A percentile compares a stretch with the other conserved stretches of the same genome.
Evolutionary conservation across 257 asterid species (phyloP).

Genomic region (Forsythia viridissima): DNA sequence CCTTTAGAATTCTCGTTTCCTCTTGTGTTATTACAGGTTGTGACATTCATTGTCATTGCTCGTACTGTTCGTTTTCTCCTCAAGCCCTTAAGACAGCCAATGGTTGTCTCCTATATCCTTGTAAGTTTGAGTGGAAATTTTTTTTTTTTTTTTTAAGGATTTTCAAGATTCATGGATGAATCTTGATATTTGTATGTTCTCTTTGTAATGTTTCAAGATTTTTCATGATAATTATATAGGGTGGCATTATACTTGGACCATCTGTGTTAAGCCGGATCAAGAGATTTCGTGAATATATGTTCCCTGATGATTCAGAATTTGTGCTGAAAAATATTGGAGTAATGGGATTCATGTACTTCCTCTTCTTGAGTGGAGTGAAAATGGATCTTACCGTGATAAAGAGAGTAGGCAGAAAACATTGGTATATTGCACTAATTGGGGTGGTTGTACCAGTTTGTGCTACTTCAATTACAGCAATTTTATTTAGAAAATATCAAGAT

Average conservation of each 20-base stretch:
- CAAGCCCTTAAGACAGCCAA: constrained; percentile 78
- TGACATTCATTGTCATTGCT: constrained; percentile 37
- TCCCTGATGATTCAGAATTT: constrained; percentile 41
- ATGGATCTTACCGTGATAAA: constrained; percentile 43
- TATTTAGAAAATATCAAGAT: constrained; percentile 31
- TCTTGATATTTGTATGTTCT: neutral
- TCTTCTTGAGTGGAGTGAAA: constrained; percentile 68
- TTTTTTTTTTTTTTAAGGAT: neutral
- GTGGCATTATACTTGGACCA: constrained; percentile 78
- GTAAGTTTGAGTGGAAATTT: constrained; percentile 43
- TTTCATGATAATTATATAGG: constrained; percentile 38
- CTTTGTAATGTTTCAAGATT: neutral
- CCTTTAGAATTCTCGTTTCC: constrained; percentile 64
- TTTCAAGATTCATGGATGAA: no score
- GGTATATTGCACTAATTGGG: constrained; percentile 49
- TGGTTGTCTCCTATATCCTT: constrained; percentile 59
- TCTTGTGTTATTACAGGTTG: constrained; percentile 44
- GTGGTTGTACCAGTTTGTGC: constrained; percentile 38
- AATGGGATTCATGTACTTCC: constrained; percentile 77
- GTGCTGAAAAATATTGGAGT: constrained; percentile 54
- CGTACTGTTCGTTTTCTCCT: constrained; percentile 50
- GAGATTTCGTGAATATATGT: constrained; percentile 42
- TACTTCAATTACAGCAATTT: constrained; percentile 29
- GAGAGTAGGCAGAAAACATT: constrained; percentile 48
- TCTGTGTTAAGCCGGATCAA: constrained; percentile 55